These are phyloP conservation scores for Dioscorea zingiberensis DNA, from an alignment of 106 monocot genomes.

Conservation along the genomic window DNA sequence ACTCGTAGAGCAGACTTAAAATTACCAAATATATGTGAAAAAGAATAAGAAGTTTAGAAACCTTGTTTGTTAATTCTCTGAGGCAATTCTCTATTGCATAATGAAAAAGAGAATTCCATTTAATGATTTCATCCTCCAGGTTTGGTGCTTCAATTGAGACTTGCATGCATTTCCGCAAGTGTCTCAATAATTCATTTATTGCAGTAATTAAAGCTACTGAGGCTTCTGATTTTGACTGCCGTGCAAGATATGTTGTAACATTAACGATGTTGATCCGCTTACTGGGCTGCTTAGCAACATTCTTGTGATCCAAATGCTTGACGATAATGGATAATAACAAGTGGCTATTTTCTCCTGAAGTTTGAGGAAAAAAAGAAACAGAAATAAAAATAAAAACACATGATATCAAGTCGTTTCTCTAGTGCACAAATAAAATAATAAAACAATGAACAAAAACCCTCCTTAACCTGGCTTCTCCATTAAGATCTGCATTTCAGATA, in stretches of 20 bases:
- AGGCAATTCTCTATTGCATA: conserved; percentile 77
- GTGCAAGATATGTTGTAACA: conserved; percentile 43
- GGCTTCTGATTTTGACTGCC: conserved; percentile 33
- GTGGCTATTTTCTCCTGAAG: conserved; percentile 72
- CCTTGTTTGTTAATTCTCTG: conserved; percentile 62
- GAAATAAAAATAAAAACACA: too few species aligned
- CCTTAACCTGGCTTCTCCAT: conserved; percentile 74
- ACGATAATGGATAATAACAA: conserved; percentile 60
- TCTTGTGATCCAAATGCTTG: conserved; percentile 92
- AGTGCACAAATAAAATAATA: background rate
- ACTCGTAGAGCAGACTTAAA: too few species aligned
- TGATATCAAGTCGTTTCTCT: background rate
- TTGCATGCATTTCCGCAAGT: conserved; percentile 88
- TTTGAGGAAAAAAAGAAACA: conserved; percentile 2
- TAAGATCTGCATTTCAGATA: conserved; percentile 55
- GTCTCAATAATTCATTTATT: conserved; percentile 74
- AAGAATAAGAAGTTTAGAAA: conserved; percentile 3
- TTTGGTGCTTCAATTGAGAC: conserved; percentile 54
- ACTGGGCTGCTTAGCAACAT: conserved; percentile 53
- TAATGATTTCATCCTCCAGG: conserved; percentile 21
- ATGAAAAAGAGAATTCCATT: conserved; percentile 52
- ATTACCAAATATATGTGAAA: too few species aligned
- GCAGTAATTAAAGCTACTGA: conserved; percentile 57
- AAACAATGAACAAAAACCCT: background rate
- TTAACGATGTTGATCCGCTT: conserved; percentile 58